Conservation (phyloP, 2,329 filamentous ascomycete species). For the Cladophialophora yegresii region DNA sequence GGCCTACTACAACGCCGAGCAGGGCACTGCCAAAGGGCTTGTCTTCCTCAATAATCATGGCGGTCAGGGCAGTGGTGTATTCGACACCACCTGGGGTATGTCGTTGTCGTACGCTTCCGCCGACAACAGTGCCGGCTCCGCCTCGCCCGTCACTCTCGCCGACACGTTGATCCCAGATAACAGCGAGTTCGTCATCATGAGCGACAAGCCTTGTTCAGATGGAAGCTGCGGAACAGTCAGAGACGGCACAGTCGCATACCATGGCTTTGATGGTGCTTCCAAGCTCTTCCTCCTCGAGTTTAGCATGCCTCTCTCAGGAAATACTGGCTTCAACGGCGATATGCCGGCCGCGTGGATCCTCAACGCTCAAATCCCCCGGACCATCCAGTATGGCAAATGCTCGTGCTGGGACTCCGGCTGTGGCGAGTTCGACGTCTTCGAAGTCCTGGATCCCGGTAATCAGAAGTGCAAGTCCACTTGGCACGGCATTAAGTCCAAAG, state of each 20-base stretch:
- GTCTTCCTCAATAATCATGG: constrained; percentile 62
- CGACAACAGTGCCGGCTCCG: constrained; percentile 51
- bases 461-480: constrained; percentile 69
- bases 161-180: constrained; percentile 54
- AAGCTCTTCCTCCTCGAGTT: constrained; percentile 76
- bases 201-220: constrained; percentile 51
- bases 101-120: constrained; percentile 59
- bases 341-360: constrained; percentile 77
- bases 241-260: constrained; percentile 54
- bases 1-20: constrained; percentile 52
- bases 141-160: constrained; percentile 53
- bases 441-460: constrained; percentile 67
- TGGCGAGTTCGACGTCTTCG: constrained; percentile 75
- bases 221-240: constrained; percentile 53
- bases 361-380: constrained; percentile 71
- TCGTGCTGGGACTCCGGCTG: constrained; percentile 72
- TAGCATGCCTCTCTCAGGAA: constrained; percentile 66
- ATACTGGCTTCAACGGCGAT: constrained; percentile 57
- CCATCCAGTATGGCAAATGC: constrained; percentile 69
- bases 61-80: constrained; percentile 58
- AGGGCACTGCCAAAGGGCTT: constrained; percentile 53
- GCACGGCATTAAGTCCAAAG: constrained; percentile 61
- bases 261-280: constrained; percentile 69
- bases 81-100: constrained; percentile 57
- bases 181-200: constrained; percentile 56